Conservation (phyloP, 495 filamentous ascomycete species). For the Tuber magnatum region DNA sequence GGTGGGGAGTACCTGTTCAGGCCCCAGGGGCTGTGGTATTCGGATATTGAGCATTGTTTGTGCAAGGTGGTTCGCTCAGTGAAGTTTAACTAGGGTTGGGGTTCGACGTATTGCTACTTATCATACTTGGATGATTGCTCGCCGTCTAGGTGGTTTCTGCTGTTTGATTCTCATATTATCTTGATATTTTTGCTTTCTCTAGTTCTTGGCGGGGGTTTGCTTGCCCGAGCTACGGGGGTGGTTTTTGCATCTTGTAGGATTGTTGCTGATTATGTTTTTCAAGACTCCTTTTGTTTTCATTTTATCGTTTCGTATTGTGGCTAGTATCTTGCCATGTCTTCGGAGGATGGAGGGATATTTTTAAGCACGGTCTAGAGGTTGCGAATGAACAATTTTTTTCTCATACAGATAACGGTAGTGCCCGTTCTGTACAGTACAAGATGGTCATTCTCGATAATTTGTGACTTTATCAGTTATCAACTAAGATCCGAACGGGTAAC, state of each 20-base stretch:
- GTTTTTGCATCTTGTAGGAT: background rate
- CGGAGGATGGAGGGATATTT: background rate
- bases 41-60: slow-evolving; percentile 32
- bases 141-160: background rate
- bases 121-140: background rate
- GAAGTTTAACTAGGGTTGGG: slow-evolving; percentile 11
- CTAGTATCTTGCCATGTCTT: background rate
- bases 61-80: slow-evolving; percentile 25
- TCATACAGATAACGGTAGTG: background rate
- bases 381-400: background rate
- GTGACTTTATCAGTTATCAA: background rate
- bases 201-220: background rate
- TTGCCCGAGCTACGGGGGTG: background rate
- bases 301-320: background rate
- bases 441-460: background rate
- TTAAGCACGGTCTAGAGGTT: background rate
- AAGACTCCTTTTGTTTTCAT: background rate
- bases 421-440: background rate
- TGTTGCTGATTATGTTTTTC: background rate
- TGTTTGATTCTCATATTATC: background rate
- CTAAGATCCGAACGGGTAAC: background rate
- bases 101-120: background rate
- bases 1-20: slow-evolving; percentile 13
- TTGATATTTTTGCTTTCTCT: background rate
- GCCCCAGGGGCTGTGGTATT: slow-evolving; percentile 20